Conservation (phyloP, 768 basidiomycete genomes). For the Lentinula aciculospora region DNA sequence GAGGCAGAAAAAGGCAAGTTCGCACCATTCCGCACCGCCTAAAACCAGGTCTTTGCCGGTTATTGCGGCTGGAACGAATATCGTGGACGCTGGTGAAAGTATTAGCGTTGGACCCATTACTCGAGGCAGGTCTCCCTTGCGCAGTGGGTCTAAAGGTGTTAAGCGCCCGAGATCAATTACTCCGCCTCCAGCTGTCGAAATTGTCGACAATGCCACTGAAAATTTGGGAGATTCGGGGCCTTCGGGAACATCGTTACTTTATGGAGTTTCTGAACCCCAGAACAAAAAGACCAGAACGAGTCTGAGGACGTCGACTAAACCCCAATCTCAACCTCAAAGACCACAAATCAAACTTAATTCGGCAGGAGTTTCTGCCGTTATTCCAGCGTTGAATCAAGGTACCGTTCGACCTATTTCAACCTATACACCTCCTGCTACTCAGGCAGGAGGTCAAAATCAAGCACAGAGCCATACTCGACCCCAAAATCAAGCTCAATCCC, state of each 20-base stretch:
- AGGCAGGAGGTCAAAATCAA: neutral
- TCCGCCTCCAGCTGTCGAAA: neutral
- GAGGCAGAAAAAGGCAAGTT: neutral
- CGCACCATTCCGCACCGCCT: neutral
- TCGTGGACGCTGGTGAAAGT: neutral
- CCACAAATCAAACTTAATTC: neutral
- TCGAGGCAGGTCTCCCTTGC: neutral
- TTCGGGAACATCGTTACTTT: neutral
- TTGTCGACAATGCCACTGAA: neutral
- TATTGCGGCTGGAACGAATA: neutral
- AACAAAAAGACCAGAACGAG: constrained; percentile 3
- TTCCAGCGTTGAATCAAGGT: neutral
- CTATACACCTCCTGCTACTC: neutral
- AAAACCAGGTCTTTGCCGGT: neutral
- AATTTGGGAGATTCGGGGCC: neutral
- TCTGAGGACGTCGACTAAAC: neutral
- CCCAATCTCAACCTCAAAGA: neutral
- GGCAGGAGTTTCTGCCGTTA: neutral
- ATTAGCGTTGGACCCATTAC: neutral
- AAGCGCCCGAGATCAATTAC: constrained; percentile 1
- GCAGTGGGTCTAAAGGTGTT: neutral
- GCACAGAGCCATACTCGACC: neutral
- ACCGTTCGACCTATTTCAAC: neutral
- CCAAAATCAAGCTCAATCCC: neutral
- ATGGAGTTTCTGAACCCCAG: neutral